Evolutionary conservation across 306 rosid genomes (phyloP).

Genomic region (Mimosa pudica): DNA sequence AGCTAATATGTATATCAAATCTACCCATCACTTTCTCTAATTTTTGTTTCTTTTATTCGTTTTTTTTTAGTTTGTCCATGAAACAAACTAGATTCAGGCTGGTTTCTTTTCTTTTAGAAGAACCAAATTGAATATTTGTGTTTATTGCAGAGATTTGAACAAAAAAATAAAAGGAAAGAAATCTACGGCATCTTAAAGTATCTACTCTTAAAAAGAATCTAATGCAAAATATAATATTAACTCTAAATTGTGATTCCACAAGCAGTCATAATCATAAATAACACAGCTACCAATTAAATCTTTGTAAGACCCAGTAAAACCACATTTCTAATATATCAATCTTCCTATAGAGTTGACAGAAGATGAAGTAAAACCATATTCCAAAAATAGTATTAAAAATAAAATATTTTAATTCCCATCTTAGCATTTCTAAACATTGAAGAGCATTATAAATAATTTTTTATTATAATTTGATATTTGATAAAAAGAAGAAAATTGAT

Average conservation of each 20-base stretch:
- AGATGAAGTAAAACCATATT: neutral
- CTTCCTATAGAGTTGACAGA: neutral
- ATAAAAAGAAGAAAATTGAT: neutral
- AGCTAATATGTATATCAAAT: slow-evolving; percentile 17
- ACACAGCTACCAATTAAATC: neutral
- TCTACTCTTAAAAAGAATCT: neutral
- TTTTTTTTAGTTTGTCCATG: neutral
- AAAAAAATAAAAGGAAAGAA: too few species aligned
- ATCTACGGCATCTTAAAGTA: neutral
- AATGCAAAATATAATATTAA: slow-evolving; percentile 5
- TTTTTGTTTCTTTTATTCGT: slow-evolving; percentile 1
- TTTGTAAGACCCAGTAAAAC: neutral
- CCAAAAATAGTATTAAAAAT: neutral
- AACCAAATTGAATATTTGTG: neutral
- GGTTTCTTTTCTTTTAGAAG: neutral
- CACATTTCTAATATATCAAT: neutral
- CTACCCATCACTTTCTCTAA: neutral
- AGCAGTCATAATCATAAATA: slow-evolving; percentile 2
- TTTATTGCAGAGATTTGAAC: neutral
- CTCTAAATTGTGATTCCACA: slow-evolving; percentile 9
- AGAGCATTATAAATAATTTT: neutral
- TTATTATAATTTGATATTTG: neutral
- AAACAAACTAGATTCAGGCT: neutral
- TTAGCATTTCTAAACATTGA: neutral
- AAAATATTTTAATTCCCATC: neutral